Conservation (phyloP, 345 rosid genomes). For the Gossypioides kirkii region DNA sequence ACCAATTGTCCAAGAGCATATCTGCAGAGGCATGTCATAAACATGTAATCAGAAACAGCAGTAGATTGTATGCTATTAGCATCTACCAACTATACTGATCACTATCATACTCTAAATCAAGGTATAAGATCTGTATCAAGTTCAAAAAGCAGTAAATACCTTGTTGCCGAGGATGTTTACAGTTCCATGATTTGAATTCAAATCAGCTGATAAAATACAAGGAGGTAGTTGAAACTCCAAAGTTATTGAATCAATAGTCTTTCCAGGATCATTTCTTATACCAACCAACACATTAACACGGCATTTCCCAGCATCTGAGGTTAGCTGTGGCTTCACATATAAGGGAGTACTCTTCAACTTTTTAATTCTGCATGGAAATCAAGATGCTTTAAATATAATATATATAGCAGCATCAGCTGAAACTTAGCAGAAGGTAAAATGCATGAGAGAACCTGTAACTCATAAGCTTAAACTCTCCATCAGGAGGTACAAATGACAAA, state of each 20-base stretch:
- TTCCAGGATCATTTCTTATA: slow-evolving; percentile 75
- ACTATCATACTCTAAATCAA: neutral
- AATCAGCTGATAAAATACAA: slow-evolving; percentile 69
- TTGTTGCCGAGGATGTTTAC: slow-evolving; percentile 71
- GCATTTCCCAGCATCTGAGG: slow-evolving; percentile 68
- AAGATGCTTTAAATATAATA: neutral
- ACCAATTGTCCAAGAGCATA: slow-evolving; percentile 81
- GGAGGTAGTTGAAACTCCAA: slow-evolving; percentile 77
- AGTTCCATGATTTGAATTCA: slow-evolving; percentile 85
- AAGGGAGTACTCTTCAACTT: slow-evolving; percentile 78
- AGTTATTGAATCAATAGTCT: slow-evolving; percentile 66
- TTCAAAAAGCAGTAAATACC: slow-evolving; percentile 30
- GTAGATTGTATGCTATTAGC: neutral
- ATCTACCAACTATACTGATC: neutral
- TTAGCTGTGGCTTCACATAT: slow-evolving; percentile 87
- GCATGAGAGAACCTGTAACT: slow-evolving; percentile 70
- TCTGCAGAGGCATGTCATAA: slow-evolving; percentile 37
- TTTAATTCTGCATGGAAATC: slow-evolving; percentile 50
- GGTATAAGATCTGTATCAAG: neutral
- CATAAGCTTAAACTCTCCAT: slow-evolving; percentile 94
- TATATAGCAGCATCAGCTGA: neutral
- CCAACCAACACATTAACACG: slow-evolving; percentile 77
- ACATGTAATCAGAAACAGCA: neutral
- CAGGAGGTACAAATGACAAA: slow-evolving; percentile 95
- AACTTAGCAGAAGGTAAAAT: neutral